Conservation (phyloP, 78 protist species). For the Isochrysis galbana region DNA sequence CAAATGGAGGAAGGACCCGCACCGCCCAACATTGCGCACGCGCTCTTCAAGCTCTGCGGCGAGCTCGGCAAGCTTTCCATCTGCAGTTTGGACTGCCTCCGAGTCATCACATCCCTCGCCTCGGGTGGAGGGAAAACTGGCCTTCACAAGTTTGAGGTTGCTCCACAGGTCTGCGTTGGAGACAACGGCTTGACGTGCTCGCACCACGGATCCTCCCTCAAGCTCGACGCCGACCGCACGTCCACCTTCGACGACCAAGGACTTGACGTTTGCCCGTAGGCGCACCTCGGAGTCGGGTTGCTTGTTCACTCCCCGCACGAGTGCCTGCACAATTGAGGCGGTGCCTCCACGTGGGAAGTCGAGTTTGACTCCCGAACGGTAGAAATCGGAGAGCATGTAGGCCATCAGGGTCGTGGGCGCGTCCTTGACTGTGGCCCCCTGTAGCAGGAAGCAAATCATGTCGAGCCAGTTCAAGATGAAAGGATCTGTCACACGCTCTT, state of each 20-base stretch:
- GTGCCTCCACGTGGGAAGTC: constrained; percentile 42
- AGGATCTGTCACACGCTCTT: not conserved
- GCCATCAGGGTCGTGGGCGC: constrained; percentile 42
- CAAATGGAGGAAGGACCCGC: not conserved
- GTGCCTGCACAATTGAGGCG: not conserved
- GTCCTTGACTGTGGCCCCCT: not conserved
- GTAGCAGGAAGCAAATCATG: constrained; percentile 44
- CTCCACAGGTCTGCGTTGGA: constrained; percentile 3
- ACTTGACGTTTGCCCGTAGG: not conserved
- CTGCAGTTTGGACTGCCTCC: not conserved
- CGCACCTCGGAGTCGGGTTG: not conserved
- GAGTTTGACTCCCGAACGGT: not conserved
- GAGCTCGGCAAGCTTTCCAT: too few relatives aligned
- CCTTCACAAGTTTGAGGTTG: not conserved
- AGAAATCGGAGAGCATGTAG: not conserved
- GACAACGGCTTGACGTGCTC: constrained; percentile 15
- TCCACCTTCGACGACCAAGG: not conserved
- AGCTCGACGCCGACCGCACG: constrained; percentile 23
- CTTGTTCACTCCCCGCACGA: constrained; percentile 44
- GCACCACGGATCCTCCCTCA: not conserved
- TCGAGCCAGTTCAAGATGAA: constrained; percentile 46
- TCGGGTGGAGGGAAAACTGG: too few relatives aligned
- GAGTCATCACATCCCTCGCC: too few relatives aligned
- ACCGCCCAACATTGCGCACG: not conserved
- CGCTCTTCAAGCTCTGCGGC: not conserved